Evolutionary conservation across 2,329 filamentous ascomycete genomes (phyloP).

Genomic region (Ceratocystis cubensis): DNA sequence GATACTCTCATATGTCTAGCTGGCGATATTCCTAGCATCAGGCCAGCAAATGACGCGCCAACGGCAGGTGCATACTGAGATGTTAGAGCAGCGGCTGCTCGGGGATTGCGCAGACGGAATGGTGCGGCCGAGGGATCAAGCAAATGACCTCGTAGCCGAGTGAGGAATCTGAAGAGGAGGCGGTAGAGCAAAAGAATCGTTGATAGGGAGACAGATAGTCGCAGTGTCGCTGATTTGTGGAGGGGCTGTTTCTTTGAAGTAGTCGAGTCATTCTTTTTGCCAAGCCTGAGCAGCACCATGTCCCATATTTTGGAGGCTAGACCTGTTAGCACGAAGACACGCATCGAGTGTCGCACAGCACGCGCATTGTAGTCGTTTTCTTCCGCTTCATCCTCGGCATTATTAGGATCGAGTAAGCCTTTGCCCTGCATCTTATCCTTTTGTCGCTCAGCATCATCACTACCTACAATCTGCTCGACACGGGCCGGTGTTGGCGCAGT

Average conservation of each 20-base stretch:
- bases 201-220: constrained; percentile 71
- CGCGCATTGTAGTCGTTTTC: constrained; percentile 56
- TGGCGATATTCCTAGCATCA: constrained; percentile 67
- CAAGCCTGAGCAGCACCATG: constrained; percentile 37
- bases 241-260: constrained; percentile 39
- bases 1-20: constrained; percentile 56
- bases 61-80: constrained; percentile 75
- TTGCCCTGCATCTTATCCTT: constrained; percentile 8
- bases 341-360: constrained; percentile 46
- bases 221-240: constrained; percentile 55
- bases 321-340: constrained; percentile 36
- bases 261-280: constrained; percentile 32
- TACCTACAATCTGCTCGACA: constrained; percentile 33
- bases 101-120: constrained; percentile 73
- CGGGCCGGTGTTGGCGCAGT: constrained; percentile 43
- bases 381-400: constrained; percentile 26
- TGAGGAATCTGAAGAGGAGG: constrained; percentile 80
- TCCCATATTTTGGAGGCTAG: constrained; percentile 52
- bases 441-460: constrained; percentile 5
- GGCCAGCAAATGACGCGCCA: constrained; percentile 77
- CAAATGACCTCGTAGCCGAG: constrained; percentile 62
- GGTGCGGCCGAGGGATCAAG: constrained; percentile 67
- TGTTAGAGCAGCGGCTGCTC: constrained; percentile 60
- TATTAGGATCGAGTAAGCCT: constrained; percentile 25
- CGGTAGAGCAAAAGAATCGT: constrained; percentile 80